These are phyloP conservation scores for Limnanthes douglasii DNA, from an alignment of 345 rosid species.

Conservation along the genomic window DNA sequence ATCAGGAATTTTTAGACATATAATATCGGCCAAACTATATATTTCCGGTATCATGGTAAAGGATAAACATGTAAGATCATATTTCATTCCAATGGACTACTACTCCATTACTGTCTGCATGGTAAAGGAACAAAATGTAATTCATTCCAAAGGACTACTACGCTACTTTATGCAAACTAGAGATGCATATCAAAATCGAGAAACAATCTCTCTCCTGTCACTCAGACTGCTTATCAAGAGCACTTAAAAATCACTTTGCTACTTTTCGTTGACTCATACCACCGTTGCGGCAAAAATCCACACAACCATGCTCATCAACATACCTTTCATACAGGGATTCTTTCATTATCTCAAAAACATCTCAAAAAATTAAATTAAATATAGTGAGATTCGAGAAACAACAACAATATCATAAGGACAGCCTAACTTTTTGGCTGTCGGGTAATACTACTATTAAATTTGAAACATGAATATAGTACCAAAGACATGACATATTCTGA, in stretches of 20 bases:
- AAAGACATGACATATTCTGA: too few relatives aligned
- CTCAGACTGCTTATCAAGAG: conserved; percentile 79
- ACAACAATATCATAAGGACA: conserved; percentile 1
- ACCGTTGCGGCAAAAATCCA: conserved; percentile 84
- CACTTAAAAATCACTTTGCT: conserved; percentile 81
- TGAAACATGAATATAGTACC: neutral
- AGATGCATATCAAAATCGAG: conserved; percentile 50
- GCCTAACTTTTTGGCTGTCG: conserved; percentile 1
- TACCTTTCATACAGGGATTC: conserved; percentile 88
- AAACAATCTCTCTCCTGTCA: conserved; percentile 78
- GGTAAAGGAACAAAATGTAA: too few relatives aligned
- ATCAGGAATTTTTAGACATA: conserved; percentile 78
- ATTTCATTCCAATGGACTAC: neutral
- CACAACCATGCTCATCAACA: conserved; percentile 82
- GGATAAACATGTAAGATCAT: neutral
- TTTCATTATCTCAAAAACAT: conserved; percentile 92
- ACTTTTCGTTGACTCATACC: conserved; percentile 98
- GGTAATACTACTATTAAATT: conserved; percentile 3
- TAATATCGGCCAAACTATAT: conserved; percentile 84
- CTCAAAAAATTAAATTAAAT: conserved; percentile 32
- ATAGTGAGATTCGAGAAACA: conserved; percentile 2
- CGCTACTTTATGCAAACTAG: conserved; percentile 5
- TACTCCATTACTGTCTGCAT: too few relatives aligned
- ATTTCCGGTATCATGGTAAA: conserved; percentile 53
- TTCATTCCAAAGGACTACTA: too few relatives aligned